Evolutionary conservation across 352 stramenopile species (phyloP), one percentile per base, ranked within the genome.

Genomic region (Phytophthora kernoviae): DNA sequence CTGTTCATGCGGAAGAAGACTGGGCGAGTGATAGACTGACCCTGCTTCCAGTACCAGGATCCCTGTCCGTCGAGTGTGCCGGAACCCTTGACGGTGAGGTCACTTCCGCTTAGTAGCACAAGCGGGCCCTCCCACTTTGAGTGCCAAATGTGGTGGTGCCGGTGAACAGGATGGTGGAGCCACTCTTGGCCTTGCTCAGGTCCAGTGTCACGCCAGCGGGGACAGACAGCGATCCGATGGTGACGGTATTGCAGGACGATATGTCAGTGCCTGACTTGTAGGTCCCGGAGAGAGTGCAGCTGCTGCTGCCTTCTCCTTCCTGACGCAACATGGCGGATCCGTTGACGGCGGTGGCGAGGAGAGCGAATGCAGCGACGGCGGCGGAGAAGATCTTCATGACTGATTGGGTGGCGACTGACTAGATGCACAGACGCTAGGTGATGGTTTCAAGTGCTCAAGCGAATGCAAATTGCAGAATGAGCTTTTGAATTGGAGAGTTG

Each of bases 41-140:
- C n/a, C n/a, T n/a, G n/a, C n/a, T n/a, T n/a, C n/a, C 67, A 80
- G 63, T 80, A 77, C 63, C 62, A 75, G 4, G 21, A 21, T 0
- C 71, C 68, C 41, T 77, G 68, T 17, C 71, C 71, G 21, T 80
- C 68, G 11, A 80, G 39, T 3, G 57, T 75, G 4, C 71, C 71
- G 1, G 63, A 34, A 9, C 71, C 71, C 15, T 53, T 55, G 10
- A 80, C 57, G 7, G 54, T 77, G 11, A 80, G 55, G 15, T 52
- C 52, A 4, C 48, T 65, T 33, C 67, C 71, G 18, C 45, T 64
- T 17, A 80, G 34, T 4, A 36, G 40, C 5, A 80, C 46, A 7
- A 80, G 59, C 17, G 67, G 71, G 8, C 71, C 71, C 2, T 45
- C 47, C 67, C 67, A 80, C 14, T 50, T 57, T 9, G 44, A 36